Evolutionary conservation across 805 yeast species (phyloP), one percentile per base, ranked within the genome.

Genomic region (Lipomyces oligophaga): DNA sequence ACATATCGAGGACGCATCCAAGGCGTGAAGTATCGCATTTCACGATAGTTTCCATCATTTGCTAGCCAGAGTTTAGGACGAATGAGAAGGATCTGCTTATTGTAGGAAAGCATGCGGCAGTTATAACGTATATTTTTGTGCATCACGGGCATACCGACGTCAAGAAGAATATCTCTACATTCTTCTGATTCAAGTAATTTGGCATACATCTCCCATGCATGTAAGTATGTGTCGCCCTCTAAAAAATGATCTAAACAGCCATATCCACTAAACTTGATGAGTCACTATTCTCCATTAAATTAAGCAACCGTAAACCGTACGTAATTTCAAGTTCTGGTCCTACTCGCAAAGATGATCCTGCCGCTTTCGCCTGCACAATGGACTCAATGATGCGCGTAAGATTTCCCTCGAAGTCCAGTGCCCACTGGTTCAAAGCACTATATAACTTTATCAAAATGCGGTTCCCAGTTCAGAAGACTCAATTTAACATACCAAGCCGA

Each of bases 11-110:
- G 79, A 43, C 86, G 78, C 60, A 78, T 70, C 98, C 98, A 93
- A 10, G 97, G 96, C 0, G 95, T 85, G 66, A 93, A 93, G 65
- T 81, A 87, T 59, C 99, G 76, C 97, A 93, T 89, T 66, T 93
- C 99, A 41, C 98, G 78, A 68, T 94, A 93, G 64, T 93, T 93
- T 0, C 99, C 99, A 68, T 93, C 98, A 63, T 93, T 94, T 15
- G 97, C 97, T 41, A 93, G 74, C 77, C 88, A 82, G 36, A 93
- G 62, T 64, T 93, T 93, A 15, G 99, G 99, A 59, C 97, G 78
- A 57, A 93, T 90, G 57, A 90, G 72, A 36, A 89, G 66, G 45
- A 93, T 84, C 60, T 78, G 71, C 28, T 89, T 87, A 67, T 88
- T 80, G 63, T 79, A 77, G 1, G 96, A 83, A 34, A 93, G 67